Evolutionary conservation across 768 basidiomycete species (phyloP), one percentile per base, ranked within the genome.

Genomic region (Termitomyces titanicus): DNA sequence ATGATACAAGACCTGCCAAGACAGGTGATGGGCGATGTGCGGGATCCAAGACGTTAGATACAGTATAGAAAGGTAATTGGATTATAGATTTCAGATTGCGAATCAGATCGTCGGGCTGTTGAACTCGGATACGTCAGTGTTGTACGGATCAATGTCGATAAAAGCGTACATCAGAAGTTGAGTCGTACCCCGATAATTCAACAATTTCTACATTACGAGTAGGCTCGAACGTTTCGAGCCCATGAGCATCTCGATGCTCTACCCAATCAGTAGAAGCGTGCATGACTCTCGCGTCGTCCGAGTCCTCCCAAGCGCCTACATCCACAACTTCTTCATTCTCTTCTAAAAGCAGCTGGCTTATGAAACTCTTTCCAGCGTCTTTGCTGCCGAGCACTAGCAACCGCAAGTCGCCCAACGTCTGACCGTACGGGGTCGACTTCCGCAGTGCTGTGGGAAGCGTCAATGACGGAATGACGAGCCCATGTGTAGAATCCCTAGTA

Each of bases 301-400:
- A 69, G 20, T 76, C 74, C 62, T 86, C 85, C 82, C 84, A 86
- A 5, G 68, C 67, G 9, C 81, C 82, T 10, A 78, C 72, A 39
- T 88, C 84, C 7, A 89, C 82, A 0, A 89, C 71, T 57, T 88
- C 84, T 49, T 86, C 84, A 61, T 86, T 88, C 57, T 83, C 84
- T 31, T 82, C 80, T 42, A 86, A 64, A 29, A 89, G 70, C 34
- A 83, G 61, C 3, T 70, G 69, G 11, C 76, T 74, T 34, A 85
- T 61, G 43, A 79, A 76, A 37, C 71, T 75, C 59, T 76, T 76
- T 24, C 76, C 79, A 9, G 68, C 67, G 3, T 74, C 77, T 44
- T 72, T 70, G 22, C 69, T 70, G 6, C 78, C 79, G 6, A 87
- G 70, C 0, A 88, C 75, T 3, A 89, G 68, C 13, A 89, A 52